These are phyloP conservation scores for Aspergillus sp. DNA, from an alignment of 2,329 filamentous ascomycete species.

Conservation along the genomic window DNA sequence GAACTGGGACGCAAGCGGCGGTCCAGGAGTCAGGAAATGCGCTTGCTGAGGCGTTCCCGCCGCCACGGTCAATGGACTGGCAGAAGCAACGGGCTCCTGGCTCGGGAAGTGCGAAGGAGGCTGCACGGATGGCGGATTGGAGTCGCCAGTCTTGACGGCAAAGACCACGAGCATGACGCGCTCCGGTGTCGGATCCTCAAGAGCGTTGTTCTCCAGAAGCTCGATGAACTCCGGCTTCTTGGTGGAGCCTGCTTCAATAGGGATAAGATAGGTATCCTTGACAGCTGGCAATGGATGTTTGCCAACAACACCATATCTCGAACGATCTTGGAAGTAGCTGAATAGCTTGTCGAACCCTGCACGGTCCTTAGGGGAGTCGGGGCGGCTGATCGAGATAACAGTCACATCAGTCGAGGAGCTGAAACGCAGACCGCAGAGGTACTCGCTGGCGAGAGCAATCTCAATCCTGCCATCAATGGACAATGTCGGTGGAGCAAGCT, in stretches of 20 bases:
- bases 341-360: conserved; percentile 74
- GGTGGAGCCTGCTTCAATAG: conserved; percentile 70
- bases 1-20: conserved; percentile 22
- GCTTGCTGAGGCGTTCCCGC: conserved; percentile 32
- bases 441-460: conserved; percentile 80
- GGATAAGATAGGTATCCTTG: conserved; percentile 88
- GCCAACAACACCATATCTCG: conserved; percentile 83
- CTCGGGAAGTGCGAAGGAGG: conserved; percentile 43
- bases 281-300: conserved; percentile 75
- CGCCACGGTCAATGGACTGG: conserved; percentile 36
- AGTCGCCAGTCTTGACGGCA: conserved; percentile 68
- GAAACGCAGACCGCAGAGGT: conserved; percentile 83
- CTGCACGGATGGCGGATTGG: conserved; percentile 43
- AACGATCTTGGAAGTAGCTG: conserved; percentile 79
- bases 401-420: conserved; percentile 81
- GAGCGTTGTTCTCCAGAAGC: conserved; percentile 79
- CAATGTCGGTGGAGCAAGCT: conserved; percentile 68
- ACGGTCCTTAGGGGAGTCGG: conserved; percentile 60
- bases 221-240: conserved; percentile 81
- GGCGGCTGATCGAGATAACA: conserved; percentile 70
- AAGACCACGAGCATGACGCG: conserved; percentile 81
- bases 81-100: conserved; percentile 37
- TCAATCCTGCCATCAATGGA: conserved; percentile 72
- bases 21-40: conserved; percentile 28
- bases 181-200: conserved; percentile 71